Base-by-base conservation (phyloP, 768 basidiomycete species). In the Serpula lacrymans region DNA sequence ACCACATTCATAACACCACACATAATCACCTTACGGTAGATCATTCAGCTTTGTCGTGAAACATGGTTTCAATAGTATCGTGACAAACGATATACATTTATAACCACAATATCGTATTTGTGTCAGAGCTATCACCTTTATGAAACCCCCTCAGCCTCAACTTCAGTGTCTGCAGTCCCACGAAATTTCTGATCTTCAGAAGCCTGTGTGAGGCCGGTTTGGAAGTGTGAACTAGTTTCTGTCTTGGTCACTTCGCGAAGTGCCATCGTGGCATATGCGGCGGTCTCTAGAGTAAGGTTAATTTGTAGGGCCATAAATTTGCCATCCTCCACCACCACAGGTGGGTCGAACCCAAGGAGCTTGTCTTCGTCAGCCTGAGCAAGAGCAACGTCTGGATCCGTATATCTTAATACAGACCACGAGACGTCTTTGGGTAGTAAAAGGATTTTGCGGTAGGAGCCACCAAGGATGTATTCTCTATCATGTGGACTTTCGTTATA, bases 181-280 rank as follows among this genome's bases (percentile, higher is more conserved):
- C 79, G 77, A 59, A 82, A 90, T 51, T 79, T 79, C 58, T 93
- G 90, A 55, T 93, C 90, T 58, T 87, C 88, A 16, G 88, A 82
- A 23, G 76, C 71, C 38, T 71, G 74, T 10, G 90, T 93, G 46
- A 93, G 71, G 49, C 69, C 68, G n/a, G 75, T 86, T 58, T 96
- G 94, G 65, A 82, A 84, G 53, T 92, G 91, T 28, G 91, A 84
- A 58, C 90, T 92, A 14, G 94, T 97, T 55, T 97, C 93, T 24
- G 86, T 89, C 68, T 95, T 98, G 11, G 93, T 92, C 31, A 96
- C 80, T 65, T 96, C 92, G 29, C 92, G 80, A 50, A 99, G 62
- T 3, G 94, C 95, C 96, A 99, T 99, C 2, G 96, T 99, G 2
- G 96, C 96, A 63, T 97, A 99, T 4, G 91, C 85, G 1, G 91